A percentile compares a stretch with the other conserved stretches of the same genome.
These are phyloP conservation scores for Leccinum rimulosum DNA, from an alignment of 768 basidiomycete species.

Conservation along the genomic window DNA sequence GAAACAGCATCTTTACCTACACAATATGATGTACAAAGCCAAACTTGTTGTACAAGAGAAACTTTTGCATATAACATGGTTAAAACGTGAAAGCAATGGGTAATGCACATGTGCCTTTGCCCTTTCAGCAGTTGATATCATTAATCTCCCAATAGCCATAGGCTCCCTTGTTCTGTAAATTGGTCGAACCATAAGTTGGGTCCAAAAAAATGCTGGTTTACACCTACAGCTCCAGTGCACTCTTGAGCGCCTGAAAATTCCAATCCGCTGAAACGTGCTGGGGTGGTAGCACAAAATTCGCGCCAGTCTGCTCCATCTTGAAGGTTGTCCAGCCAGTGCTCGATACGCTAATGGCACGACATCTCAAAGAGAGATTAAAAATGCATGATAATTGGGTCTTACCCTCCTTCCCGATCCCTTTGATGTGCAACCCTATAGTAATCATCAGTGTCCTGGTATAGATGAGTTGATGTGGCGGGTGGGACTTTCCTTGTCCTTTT, in stretches of 20 bases:
- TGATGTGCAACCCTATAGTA: conserved; percentile 23
- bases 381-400: not conserved
- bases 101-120: not conserved
- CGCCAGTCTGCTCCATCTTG: conserved; percentile 28
- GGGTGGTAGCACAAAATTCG: conserved; percentile 34
- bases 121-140: not conserved
- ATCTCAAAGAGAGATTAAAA: not conserved
- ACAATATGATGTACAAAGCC: no score
- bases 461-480: not conserved
- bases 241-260: conserved; percentile 23
- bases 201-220: not conserved
- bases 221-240: conserved; percentile 5
- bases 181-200: not conserved
- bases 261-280: conserved; percentile 23
- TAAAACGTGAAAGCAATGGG: no score
- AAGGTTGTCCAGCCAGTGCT: conserved; percentile 30
- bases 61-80: no score
- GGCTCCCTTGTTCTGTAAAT: not conserved
- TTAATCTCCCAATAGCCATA: not conserved
- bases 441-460: not conserved
- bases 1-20: no score
- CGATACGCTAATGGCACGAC: conserved; percentile 21
- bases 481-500: conserved; percentile 29
- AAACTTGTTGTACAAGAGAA: no score
- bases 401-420: conserved; percentile 23